Evolutionary conservation across 257 asterid species (phyloP).

Genomic region (Nicotiana tomentosiformis): DNA sequence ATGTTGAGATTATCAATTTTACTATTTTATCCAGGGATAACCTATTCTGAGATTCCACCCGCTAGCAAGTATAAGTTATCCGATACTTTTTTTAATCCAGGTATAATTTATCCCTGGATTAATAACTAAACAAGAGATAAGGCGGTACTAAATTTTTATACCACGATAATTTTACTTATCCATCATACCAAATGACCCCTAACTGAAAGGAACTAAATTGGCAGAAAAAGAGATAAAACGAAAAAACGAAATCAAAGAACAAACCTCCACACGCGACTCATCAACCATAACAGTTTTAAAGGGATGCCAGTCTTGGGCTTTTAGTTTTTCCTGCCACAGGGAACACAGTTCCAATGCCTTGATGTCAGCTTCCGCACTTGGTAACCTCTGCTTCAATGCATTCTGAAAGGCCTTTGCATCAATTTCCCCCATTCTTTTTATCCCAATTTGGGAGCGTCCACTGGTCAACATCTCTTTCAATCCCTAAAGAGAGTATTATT

Average conservation of each 20-base stretch:
- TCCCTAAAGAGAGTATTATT: slow-evolving; percentile 31
- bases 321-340: slow-evolving; percentile 61
- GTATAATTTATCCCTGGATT: too few relatives aligned
- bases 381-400: slow-evolving; percentile 44
- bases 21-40: too few relatives aligned
- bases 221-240: background rate
- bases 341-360: slow-evolving; percentile 54
- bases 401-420: slow-evolving; percentile 50
- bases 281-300: slow-evolving; percentile 33
- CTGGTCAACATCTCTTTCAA: slow-evolving; percentile 39
- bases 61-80: too few relatives aligned
- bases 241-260: background rate
- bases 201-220: background rate
- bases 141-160: too few relatives aligned
- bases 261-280: slow-evolving; percentile 40
- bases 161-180: too few relatives aligned
- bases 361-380: slow-evolving; percentile 47
- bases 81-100: too few relatives aligned
- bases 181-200: too few relatives aligned
- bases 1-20: too few relatives aligned
- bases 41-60: too few relatives aligned
- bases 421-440: slow-evolving; percentile 81
- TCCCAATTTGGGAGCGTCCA: slow-evolving; percentile 48
- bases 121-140: too few relatives aligned
- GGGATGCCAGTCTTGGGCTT: slow-evolving; percentile 64